These are phyloP conservation scores for Microbotryum intermedium DNA, from an alignment of 1,284 basidiomycete genomes.

Conservation along the genomic window DNA sequence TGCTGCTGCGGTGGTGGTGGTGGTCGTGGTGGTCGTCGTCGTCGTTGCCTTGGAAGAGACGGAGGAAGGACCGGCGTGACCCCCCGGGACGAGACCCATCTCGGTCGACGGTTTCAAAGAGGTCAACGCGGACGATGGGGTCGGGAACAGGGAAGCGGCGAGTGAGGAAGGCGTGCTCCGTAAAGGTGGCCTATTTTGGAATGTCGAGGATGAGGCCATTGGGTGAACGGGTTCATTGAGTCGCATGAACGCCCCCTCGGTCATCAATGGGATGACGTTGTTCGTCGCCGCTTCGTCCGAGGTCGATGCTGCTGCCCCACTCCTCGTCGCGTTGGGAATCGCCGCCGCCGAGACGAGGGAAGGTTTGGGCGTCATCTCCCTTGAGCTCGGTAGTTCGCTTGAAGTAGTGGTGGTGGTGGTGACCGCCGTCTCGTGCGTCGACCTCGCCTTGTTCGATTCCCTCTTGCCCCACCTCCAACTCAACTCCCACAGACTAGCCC, in stretches of 20 bases:
- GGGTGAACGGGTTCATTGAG: constrained; percentile 4
- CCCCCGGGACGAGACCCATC: no score
- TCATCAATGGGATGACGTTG: neutral
- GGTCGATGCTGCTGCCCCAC: neutral
- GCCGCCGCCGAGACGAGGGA: neutral
- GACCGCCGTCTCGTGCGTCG: no score
- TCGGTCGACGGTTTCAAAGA: neutral
- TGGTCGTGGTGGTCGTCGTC: no score
- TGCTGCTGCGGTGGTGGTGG: neutral
- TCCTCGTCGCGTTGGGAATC: neutral
- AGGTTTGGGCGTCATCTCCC: neutral
- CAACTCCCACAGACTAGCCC: constrained; percentile 13
- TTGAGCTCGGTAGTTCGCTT: no score
- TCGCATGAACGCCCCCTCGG: constrained; percentile 1
- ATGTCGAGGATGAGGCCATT: neutral
- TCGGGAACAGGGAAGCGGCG: constrained; percentile 1
- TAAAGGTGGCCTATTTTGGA: neutral
- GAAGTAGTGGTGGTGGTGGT: no score
- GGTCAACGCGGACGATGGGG: neutral
- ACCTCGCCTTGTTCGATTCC: neutral
- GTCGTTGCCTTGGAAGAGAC: neutral
- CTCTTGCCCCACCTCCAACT: constrained; percentile 4
- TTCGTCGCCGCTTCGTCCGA: neutral
- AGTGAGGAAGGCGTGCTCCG: constrained; percentile 2
- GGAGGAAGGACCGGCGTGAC: neutral